Evolutionary conservation across 768 basidiomycete species (phyloP).

Genomic region (Infundibulicybe gibba): DNA sequence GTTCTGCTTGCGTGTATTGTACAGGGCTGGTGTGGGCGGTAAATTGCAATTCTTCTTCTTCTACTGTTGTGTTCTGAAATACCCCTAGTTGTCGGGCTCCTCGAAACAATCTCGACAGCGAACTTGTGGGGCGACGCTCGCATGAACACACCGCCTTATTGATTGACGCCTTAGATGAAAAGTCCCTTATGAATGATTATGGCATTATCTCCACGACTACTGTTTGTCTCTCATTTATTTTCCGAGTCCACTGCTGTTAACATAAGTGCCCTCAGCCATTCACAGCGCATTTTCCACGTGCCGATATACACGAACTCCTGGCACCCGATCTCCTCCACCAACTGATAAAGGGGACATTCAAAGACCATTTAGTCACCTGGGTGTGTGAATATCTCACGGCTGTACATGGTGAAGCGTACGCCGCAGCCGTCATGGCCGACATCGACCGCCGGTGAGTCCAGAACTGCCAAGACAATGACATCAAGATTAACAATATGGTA

Average conservation of each 20-base stretch:
- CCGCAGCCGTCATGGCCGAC: slow-evolving; percentile 18
- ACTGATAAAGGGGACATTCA: too few species aligned
- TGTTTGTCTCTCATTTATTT: slow-evolving; percentile 9
- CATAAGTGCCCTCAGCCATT: slow-evolving; percentile 5
- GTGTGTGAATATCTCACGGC: slow-evolving; percentile 17
- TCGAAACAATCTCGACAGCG: slow-evolving; percentile 11
- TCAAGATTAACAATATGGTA: neutral
- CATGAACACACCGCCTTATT: slow-evolving; percentile 13
- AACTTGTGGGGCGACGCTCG: slow-evolving; percentile 1
- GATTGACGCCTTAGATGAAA: slow-evolving; percentile 8
- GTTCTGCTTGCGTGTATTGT: slow-evolving; percentile 14
- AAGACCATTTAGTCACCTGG: too few species aligned
- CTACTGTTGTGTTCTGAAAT: neutral
- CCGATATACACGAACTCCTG: too few species aligned
- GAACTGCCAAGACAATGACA: neutral
- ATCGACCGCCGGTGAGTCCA: slow-evolving; percentile 24
- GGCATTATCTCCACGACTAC: slow-evolving; percentile 18
- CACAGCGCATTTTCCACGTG: slow-evolving; percentile 10
- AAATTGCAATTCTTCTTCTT: neutral
- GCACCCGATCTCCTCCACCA: too few species aligned
- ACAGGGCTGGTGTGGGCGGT: slow-evolving; percentile 19
- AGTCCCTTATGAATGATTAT: slow-evolving; percentile 15
- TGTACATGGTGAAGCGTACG: slow-evolving; percentile 5
- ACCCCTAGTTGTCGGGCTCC: slow-evolving; percentile 11
- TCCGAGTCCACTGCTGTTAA: too few species aligned